Percentiles rank a stretch among this genome's conserved stretches.
phyloP scores from a whole-genome alignment of 768 basidiomycete genomes.

The Daedaleopsis sinensis region DNA sequence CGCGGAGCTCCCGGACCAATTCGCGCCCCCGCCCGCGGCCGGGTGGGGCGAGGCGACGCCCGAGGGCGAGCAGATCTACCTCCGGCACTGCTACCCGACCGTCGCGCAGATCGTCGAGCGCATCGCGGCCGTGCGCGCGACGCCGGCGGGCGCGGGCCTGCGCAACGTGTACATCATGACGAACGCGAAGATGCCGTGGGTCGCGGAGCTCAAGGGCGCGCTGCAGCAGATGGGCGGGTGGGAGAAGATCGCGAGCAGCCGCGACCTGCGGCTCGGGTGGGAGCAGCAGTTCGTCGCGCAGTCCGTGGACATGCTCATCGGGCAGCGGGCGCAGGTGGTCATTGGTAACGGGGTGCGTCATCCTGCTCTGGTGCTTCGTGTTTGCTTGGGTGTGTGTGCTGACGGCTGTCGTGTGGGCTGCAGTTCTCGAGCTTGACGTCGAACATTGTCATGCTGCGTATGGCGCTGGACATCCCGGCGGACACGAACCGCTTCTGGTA shows the following conservation, averaged over 20 bases:
- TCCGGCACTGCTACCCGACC: slow-evolving; percentile 55
- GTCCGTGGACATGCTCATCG: slow-evolving; percentile 71
- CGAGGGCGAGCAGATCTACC: slow-evolving; percentile 38
- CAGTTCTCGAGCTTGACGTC: slow-evolving; percentile 54
- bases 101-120: slow-evolving; percentile 50
- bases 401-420: not conserved
- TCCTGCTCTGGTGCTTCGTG: too few relatives aligned
- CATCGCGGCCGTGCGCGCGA: slow-evolving; percentile 34
- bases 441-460: slow-evolving; percentile 48
- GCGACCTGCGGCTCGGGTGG: slow-evolving; percentile 54
- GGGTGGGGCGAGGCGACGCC: slow-evolving; percentile 22
- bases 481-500: slow-evolving; percentile 47
- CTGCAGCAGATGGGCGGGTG: slow-evolving; percentile 43
- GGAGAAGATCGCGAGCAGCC: slow-evolving; percentile 54
- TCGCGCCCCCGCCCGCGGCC: slow-evolving; percentile 31
- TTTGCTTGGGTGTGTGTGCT: not conserved
- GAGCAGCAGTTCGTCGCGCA: slow-evolving; percentile 61
- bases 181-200: slow-evolving; percentile 57
- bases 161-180: slow-evolving; percentile 65
- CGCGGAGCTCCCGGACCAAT: slow-evolving; percentile 51
- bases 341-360: slow-evolving; percentile 68
- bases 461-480: slow-evolving; percentile 37
- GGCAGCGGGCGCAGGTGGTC: slow-evolving; percentile 62
- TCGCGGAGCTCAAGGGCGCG: slow-evolving; percentile 46
- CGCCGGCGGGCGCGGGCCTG: slow-evolving; percentile 32